Conservation (phyloP, 163 green algal species). For the Smithsoniella earleae region DNA sequence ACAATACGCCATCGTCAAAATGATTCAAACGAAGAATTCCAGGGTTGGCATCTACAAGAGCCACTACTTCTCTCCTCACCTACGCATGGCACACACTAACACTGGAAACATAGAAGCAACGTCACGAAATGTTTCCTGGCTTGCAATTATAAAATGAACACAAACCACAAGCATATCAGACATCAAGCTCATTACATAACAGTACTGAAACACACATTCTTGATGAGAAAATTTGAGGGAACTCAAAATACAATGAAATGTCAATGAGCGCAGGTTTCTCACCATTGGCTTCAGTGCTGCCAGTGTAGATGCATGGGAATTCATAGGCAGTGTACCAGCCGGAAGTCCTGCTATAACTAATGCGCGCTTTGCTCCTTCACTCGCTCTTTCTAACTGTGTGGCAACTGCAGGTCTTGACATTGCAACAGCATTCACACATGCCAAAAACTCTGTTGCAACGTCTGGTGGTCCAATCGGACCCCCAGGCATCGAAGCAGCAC, state of each 20-base stretch:
- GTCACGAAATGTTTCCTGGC: too few species aligned
- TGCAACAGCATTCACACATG: constrained; percentile 3
- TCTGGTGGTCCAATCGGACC: background rate
- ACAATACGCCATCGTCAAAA: constrained; percentile 17
- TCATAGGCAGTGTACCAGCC: background rate
- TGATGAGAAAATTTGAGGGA: too few species aligned
- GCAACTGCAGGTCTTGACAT: background rate
- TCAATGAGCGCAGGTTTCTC: too few species aligned
- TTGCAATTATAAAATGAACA: too few species aligned
- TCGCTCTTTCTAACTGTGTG: background rate
- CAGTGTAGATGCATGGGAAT: background rate
- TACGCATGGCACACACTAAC: too few species aligned
- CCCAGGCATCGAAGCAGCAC: background rate
- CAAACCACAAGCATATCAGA: too few species aligned
- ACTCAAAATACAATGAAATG: too few species aligned
- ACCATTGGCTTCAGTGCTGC: constrained; percentile 28
- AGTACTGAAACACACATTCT: too few species aligned
- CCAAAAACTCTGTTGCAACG: constrained; percentile 14
- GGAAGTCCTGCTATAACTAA: constrained; percentile 12
- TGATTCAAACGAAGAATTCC: background rate
- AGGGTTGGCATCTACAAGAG: background rate
- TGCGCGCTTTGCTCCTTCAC: background rate
- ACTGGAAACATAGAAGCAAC: too few species aligned
- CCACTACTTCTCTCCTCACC: constrained; percentile 5
- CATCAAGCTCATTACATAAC: too few species aligned